These are phyloP conservation scores for Phycomyces blakesleeanus DNA, from an alignment of 192 early-diverging fungal species.

Conservation along the genomic window DNA sequence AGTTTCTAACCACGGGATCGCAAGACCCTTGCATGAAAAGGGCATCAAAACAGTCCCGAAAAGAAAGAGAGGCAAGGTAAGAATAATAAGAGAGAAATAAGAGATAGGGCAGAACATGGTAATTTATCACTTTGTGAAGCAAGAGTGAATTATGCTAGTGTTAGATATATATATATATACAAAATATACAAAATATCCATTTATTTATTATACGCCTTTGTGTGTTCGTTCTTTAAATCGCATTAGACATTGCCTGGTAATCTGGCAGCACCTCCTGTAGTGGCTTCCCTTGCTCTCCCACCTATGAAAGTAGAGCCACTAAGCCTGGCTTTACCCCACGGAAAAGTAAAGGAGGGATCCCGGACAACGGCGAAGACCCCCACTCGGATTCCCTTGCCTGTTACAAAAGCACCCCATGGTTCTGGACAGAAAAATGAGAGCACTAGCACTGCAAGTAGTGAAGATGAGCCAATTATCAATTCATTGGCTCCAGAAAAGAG, in stretches of 20 bases:
- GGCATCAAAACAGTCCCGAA: too few species aligned
- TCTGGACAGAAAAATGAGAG: not conserved
- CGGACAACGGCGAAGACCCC: slow-evolving; percentile 8
- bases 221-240: too few species aligned
- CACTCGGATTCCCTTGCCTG: slow-evolving; percentile 13
- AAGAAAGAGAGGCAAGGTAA: slow-evolving; percentile 19
- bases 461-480: slow-evolving; percentile 8
- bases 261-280: slow-evolving; percentile 4
- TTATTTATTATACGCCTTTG: not conserved
- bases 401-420: not conserved
- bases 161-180: not conserved
- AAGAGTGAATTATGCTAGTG: not conserved
- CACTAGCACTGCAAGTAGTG: slow-evolving; percentile 1
- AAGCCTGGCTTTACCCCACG: not conserved
- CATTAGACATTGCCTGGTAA: slow-evolving; percentile 15
- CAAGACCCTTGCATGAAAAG: too few species aligned
- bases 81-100: not conserved
- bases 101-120: not conserved
- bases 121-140: not conserved
- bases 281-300: slow-evolving; percentile 7
- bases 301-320: slow-evolving; percentile 20
- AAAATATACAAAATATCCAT: not conserved
- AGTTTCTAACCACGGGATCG: too few species aligned
- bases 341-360: not conserved
- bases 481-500: not conserved